A percentile compares a stretch with the other conserved stretches of the same genome.
Conservation (phyloP, 108 stramenopile genomes). For the Cyclotella kingstonii region DNA sequence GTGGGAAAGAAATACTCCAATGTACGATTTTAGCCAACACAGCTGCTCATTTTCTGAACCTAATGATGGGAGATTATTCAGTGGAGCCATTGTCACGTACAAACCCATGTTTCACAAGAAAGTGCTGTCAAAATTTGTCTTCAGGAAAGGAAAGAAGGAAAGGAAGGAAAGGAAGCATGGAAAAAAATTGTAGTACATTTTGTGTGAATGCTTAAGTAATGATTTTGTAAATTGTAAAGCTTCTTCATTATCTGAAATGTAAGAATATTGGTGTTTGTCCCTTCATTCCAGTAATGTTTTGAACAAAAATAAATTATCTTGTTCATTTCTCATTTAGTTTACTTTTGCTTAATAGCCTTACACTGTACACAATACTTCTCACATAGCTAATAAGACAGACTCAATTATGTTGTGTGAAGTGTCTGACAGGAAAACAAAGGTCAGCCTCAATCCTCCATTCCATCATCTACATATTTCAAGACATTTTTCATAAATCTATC, state of each 20-base stretch:
- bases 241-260: too few relatives aligned
- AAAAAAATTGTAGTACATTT: background rate
- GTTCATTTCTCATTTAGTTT: too few relatives aligned
- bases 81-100: slow-evolving; percentile 23
- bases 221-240: too few relatives aligned
- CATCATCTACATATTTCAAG: slow-evolving; percentile 85
- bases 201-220: too few relatives aligned
- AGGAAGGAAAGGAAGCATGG: background rate
- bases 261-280: too few relatives aligned
- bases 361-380: too few relatives aligned
- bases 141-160: slow-evolving; percentile 3
- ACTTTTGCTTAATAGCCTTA: too few relatives aligned
- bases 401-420: too few relatives aligned
- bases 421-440: too few relatives aligned
- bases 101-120: slow-evolving; percentile 21
- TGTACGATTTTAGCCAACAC: slow-evolving; percentile 15
- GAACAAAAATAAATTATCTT: background rate
- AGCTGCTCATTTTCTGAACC: slow-evolving; percentile 23
- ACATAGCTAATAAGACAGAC: too few relatives aligned
- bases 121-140: slow-evolving; percentile 2
- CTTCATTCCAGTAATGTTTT: too few relatives aligned
- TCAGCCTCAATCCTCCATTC: slow-evolving; percentile 71
- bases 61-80: slow-evolving; percentile 3
- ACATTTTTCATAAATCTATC: slow-evolving; percentile 91
- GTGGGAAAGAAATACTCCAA: too few relatives aligned